These are phyloP conservation scores for Syzygium oleosum DNA, from an alignment of 345 rosid species.

Conservation along the genomic window DNA sequence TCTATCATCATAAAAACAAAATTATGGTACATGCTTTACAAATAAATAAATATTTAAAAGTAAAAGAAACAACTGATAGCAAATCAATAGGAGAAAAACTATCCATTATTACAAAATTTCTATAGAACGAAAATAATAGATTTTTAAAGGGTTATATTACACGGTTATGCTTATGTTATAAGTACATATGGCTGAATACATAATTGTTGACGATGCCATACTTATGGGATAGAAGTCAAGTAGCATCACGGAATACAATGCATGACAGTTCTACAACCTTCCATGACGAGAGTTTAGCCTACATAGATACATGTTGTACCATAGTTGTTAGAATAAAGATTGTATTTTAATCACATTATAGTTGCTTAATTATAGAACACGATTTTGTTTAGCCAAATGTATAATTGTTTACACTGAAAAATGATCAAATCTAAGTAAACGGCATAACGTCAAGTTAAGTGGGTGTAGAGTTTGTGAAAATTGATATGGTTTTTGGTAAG, in stretches of 20 bases:
- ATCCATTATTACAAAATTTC: not conserved
- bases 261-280: not conserved
- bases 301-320: not conserved
- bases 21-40: not conserved
- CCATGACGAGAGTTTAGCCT: not conserved
- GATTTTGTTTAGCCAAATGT: not conserved
- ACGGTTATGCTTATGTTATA: too few species aligned
- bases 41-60: too few species aligned
- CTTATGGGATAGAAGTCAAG: not conserved
- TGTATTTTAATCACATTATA: too few species aligned
- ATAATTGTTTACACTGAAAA: rapidly evolving
- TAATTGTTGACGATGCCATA: not conserved
- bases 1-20: not conserved
- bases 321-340: not conserved
- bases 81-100: too few species aligned
- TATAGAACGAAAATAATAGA: too few species aligned
- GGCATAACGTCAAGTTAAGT: not conserved
- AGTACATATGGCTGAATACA: not conserved
- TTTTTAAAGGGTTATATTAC: not conserved
- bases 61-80: not conserved
- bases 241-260: not conserved
- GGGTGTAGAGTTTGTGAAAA: not conserved
- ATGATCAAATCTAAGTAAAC: not conserved
- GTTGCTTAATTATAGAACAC: too few species aligned
- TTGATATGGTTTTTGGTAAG: not conserved